Evolutionary conservation across 2,329 filamentous ascomycete genomes (phyloP).

Genomic region (Colletotrichum cuscutae): DNA sequence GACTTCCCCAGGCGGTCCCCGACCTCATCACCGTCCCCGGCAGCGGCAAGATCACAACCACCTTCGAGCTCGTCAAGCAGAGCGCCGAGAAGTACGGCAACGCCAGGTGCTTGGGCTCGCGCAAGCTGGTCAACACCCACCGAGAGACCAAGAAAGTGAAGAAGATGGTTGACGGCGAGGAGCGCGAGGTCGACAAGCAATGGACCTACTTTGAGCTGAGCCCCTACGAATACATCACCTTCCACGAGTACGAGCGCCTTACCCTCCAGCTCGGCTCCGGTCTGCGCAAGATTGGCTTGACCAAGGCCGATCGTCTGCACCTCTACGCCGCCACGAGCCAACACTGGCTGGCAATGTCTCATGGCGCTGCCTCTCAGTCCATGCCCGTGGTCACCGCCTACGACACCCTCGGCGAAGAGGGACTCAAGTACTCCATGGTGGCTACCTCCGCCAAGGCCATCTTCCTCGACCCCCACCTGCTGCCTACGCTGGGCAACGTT

Average conservation of each 20-base stretch:
- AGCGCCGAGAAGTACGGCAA: constrained; percentile 74
- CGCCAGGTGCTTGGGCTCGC: constrained; percentile 73
- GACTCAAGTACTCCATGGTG: constrained; percentile 77
- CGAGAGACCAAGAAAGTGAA: constrained; percentile 90
- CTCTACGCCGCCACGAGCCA: constrained; percentile 80
- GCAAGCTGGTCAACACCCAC: constrained; percentile 80
- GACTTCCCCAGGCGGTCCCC: constrained; percentile 71
- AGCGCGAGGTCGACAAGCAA: constrained; percentile 84
- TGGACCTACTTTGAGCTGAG: constrained; percentile 91
- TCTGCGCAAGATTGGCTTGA: constrained; percentile 77
- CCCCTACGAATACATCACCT: constrained; percentile 80
- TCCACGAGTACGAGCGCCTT: constrained; percentile 80
- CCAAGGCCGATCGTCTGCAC: constrained; percentile 75
- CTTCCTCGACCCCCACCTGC: constrained; percentile 64
- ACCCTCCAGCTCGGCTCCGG: constrained; percentile 75
- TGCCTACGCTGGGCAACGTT: constrained; percentile 66
- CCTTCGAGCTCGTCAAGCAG: constrained; percentile 79
- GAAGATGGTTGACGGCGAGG: constrained; percentile 84
- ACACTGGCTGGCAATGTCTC: constrained; percentile 62
- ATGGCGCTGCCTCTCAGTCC: constrained; percentile 74
- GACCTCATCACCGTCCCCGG: constrained; percentile 69
- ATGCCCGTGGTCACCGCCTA: constrained; percentile 88
- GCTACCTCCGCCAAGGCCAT: constrained; percentile 78
- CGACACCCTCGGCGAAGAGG: constrained; percentile 82
- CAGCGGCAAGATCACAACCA: constrained; percentile 72